Evolutionary conservation across 768 basidiomycete genomes (phyloP).

Genomic region (Hirschioporus abietinus): DNA sequence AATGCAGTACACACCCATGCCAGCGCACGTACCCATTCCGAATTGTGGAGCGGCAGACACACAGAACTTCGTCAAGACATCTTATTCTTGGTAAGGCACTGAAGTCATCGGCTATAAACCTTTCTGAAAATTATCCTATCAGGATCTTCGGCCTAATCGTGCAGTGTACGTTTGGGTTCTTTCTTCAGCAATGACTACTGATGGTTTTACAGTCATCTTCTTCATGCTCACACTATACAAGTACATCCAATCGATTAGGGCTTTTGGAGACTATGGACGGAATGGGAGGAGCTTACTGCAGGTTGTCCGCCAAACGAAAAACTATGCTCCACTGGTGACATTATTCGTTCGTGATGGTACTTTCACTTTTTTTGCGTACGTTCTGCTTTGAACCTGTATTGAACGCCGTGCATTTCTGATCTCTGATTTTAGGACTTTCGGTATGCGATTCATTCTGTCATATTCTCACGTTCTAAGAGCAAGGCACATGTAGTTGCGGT

Average conservation of each 20-base stretch:
- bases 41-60: neutral
- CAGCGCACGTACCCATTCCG: neutral
- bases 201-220: neutral
- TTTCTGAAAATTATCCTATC: neutral
- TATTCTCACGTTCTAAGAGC: neutral
- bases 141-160: neutral
- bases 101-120: neutral
- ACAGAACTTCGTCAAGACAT: neutral
- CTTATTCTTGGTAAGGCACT: neutral
- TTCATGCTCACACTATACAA: neutral
- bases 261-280: neutral
- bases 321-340: neutral
- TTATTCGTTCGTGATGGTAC: neutral
- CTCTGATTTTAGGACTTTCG: neutral
- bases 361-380: neutral
- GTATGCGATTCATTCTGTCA: neutral
- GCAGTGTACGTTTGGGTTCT: neutral
- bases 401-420: neutral
- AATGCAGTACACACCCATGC: neutral
- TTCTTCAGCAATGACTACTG: neutral
- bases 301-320: neutral
- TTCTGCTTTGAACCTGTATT: neutral
- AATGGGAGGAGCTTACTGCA: neutral
- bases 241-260: neutral
- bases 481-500: neutral